A percentile compares a stretch with the other conserved stretches of the same genome.
These are phyloP conservation scores for Centella asiatica DNA, from an alignment of 129 eudicot species.

Conservation along the genomic window DNA sequence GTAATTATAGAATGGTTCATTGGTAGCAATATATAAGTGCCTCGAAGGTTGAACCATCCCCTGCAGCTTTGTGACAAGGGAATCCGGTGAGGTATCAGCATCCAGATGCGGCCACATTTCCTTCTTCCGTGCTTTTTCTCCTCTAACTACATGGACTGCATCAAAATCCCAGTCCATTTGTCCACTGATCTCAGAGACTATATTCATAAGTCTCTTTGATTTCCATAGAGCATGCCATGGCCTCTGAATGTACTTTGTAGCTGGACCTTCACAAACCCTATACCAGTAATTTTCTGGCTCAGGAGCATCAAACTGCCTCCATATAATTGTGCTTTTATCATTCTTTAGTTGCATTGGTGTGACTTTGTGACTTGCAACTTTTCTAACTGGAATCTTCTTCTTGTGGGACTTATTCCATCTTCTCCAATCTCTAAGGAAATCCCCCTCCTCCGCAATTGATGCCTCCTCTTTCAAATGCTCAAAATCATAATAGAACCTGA, in stretches of 20 bases:
- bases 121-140: conserved; percentile 79
- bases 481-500: conserved; percentile 86
- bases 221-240: conserved; percentile 92
- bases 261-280: conserved; percentile 83
- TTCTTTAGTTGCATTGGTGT: conserved; percentile 82
- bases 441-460: conserved; percentile 74
- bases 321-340: conserved; percentile 70
- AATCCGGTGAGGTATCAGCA: conserved; percentile 85
- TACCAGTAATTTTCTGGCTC: conserved; percentile 98
- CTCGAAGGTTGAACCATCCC: conserved; percentile 70
- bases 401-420: conserved; percentile 73
- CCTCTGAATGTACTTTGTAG: conserved; percentile 64
- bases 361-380: conserved; percentile 62
- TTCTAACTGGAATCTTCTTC: conserved; percentile 58
- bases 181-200: conserved; percentile 89
- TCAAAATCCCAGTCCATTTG: conserved; percentile 99
- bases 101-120: conserved; percentile 84
- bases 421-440: conserved; percentile 77
- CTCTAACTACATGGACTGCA: conserved; percentile 94
- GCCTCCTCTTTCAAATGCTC: conserved; percentile 90
- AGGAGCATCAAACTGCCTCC: conserved; percentile 91
- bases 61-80: conserved; percentile 60
- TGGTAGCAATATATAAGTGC: conserved; percentile 85
- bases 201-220: conserved; percentile 91
- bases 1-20: conserved; percentile 84